A percentile compares a stretch with the other conserved stretches of the same genome.
phyloP scores from a whole-genome alignment of 1,139 yeast genomes.

The Pichia sp. region DNA sequence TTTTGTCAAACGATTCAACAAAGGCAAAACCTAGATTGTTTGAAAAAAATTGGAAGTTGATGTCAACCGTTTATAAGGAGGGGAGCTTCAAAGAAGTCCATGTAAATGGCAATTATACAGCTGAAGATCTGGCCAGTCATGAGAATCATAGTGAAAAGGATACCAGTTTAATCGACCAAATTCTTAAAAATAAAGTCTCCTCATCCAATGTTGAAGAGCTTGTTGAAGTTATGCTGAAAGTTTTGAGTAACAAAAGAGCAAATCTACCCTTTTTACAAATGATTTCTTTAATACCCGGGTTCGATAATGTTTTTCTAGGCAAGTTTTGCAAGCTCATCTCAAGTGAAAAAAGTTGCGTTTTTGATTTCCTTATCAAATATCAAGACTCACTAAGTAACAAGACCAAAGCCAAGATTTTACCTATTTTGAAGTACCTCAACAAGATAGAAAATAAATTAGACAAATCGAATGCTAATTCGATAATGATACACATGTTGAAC shows the following conservation, averaged over 20 bases:
- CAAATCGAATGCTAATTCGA: constrained; percentile 7
- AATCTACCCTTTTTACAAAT: constrained; percentile 9
- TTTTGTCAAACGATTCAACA: constrained; percentile 2
- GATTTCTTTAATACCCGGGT: constrained; percentile 8
- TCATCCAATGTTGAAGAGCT: constrained; percentile 1
- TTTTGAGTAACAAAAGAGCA: constrained; percentile 4
- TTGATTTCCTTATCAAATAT: constrained; percentile 11
- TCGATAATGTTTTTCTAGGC: constrained; percentile 3
- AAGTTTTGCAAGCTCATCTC: constrained; percentile 7
- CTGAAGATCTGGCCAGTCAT: not conserved
- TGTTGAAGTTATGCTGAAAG: not conserved
- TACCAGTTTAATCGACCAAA: not conserved
- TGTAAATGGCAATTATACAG: not conserved
- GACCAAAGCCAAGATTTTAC: constrained; percentile 3
- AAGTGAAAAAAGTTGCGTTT: constrained; percentile 1
- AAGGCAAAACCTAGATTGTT: constrained; percentile 1
- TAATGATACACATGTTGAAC: constrained; percentile 14
- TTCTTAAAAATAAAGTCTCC: not conserved
- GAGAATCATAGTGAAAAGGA: not conserved
- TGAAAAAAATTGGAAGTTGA: constrained; percentile 5
- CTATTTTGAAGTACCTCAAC: constrained; percentile 4
- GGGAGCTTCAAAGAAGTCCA: not conserved
- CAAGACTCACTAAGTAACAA: constrained; percentile 9
- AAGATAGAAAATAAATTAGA: constrained; percentile 5
- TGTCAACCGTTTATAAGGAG: not conserved